Conservation (phyloP, 192 early-diverging fungal genomes). For the Dissophora ornata region DNA sequence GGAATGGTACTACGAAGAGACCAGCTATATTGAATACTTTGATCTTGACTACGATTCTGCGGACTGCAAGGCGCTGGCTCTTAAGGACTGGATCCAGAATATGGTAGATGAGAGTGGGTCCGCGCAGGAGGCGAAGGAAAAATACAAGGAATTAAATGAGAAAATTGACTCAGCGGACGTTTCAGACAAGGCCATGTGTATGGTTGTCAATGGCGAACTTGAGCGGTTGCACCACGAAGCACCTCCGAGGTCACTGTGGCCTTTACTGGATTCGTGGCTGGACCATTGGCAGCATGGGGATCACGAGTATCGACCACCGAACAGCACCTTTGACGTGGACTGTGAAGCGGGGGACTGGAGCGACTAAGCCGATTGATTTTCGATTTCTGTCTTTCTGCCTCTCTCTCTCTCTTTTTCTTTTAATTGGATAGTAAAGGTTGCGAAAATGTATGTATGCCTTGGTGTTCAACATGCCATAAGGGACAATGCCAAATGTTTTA, state of each 20-base stretch:
- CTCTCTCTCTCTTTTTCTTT: too few relatives aligned
- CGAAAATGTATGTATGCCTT: slow-evolving; percentile 32
- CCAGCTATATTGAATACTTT: background rate
- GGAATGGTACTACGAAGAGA: slow-evolving; percentile 18
- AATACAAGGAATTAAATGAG: too few relatives aligned
- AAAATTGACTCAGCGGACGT: too few relatives aligned
- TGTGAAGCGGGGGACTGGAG: background rate
- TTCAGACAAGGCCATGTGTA: too few relatives aligned
- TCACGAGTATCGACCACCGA: background rate
- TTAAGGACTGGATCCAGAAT: slow-evolving; percentile 6
- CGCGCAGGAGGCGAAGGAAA: too few relatives aligned
- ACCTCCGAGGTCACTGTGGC: slow-evolving; percentile 6
- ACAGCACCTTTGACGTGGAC: background rate
- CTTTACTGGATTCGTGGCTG: slow-evolving; percentile 10
- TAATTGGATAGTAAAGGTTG: too few relatives aligned
- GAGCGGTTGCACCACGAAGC: background rate
- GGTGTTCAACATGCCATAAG: slow-evolving; percentile 46
- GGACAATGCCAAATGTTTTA: slow-evolving; percentile 46
- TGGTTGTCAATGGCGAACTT: background rate
- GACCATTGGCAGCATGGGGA: slow-evolving; percentile 4
- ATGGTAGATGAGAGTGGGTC: too few relatives aligned
- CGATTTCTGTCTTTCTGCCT: too few relatives aligned
- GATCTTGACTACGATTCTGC: slow-evolving; percentile 1
- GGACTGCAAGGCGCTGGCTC: background rate
- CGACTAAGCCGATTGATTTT: background rate